Percentiles rank a stretch among this genome's conserved stretches.
Evolutionary conservation across 2,329 filamentous ascomycete genomes (phyloP).

Genomic region (Leptodontidium sp.): DNA sequence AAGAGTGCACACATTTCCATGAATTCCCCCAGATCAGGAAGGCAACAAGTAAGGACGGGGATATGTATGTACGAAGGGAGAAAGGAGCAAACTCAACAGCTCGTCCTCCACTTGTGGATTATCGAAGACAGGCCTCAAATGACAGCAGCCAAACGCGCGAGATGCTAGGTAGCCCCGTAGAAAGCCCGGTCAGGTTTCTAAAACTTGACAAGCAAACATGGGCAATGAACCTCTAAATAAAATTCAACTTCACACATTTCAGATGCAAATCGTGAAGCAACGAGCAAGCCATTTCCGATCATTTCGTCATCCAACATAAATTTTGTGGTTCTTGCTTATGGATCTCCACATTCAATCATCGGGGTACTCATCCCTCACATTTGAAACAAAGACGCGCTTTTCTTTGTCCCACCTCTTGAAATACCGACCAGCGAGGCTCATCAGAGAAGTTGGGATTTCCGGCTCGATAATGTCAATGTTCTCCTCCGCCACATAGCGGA

Average conservation of each 20-base stretch:
- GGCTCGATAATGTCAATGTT: constrained; percentile 73
- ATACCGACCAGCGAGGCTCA: constrained; percentile 79
- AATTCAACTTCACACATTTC: no score
- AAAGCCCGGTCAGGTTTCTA: no score
- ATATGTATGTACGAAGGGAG: not conserved
- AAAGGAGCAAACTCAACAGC: not conserved
- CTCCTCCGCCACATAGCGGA: constrained; percentile 81
- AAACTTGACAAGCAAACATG: not conserved
- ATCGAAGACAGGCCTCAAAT: no score
- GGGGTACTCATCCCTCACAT: constrained; percentile 82
- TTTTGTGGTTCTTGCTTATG: not conserved
- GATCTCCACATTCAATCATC: constrained; percentile 66
- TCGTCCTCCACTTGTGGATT: no score
- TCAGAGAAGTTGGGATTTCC: constrained; percentile 64
- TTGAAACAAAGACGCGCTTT: constrained; percentile 79
- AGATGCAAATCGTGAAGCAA: no score
- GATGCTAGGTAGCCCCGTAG: no score
- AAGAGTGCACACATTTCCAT: not conserved
- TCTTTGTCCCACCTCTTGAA: constrained; percentile 85
- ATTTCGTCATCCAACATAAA: not conserved
- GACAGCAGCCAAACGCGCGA: no score
- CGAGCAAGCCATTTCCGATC: no score
- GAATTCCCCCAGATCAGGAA: not conserved
- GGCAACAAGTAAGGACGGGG: not conserved
- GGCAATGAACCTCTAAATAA: not conserved